phyloP scores from a whole-genome alignment of 2,329 filamentous ascomycete genomes.

The Claviceps monticola region DNA sequence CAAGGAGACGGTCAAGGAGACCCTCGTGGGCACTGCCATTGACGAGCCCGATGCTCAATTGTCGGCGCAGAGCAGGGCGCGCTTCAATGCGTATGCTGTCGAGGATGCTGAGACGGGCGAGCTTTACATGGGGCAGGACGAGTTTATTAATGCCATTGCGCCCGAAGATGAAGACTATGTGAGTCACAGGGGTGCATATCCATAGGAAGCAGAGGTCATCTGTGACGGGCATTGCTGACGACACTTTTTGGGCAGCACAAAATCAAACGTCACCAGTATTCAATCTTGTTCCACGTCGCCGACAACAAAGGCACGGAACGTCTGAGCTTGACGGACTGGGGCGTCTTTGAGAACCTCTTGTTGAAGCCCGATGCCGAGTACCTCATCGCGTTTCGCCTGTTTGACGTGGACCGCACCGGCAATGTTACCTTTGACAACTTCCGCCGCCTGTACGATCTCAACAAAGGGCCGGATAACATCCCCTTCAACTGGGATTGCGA shows the following conservation, averaged over 20 bases:
- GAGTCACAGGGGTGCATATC: conserved; percentile 26
- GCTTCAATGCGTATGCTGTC: conserved; percentile 63
- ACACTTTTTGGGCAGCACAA: conserved; percentile 55
- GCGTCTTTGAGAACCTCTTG: conserved; percentile 84
- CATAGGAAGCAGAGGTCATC: neutral
- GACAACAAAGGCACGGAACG: conserved; percentile 63
- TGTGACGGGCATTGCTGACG: no score
- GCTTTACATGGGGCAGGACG: conserved; percentile 64
- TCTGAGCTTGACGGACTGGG: conserved; percentile 76
- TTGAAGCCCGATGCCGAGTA: conserved; percentile 94
- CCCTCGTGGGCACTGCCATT: conserved; percentile 45
- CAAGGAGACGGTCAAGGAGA: conserved; percentile 66
- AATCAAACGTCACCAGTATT: conserved; percentile 91
- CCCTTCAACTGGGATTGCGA: conserved; percentile 96
- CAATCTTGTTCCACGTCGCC: conserved; percentile 82
- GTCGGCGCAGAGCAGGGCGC: conserved; percentile 59
- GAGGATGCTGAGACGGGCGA: conserved; percentile 67
- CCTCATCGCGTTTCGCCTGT: conserved; percentile 94
- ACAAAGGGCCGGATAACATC: conserved; percentile 73
- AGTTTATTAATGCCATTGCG: conserved; percentile 84
- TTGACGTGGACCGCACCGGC: conserved; percentile 74
- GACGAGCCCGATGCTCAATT: conserved; percentile 41
- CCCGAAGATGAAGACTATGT: conserved; percentile 84
- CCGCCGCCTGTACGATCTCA: conserved; percentile 69
- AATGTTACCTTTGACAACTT: conserved; percentile 84